Conservation (phyloP, 139 green algal species). For the Axilococcus clingmanii region DNA sequence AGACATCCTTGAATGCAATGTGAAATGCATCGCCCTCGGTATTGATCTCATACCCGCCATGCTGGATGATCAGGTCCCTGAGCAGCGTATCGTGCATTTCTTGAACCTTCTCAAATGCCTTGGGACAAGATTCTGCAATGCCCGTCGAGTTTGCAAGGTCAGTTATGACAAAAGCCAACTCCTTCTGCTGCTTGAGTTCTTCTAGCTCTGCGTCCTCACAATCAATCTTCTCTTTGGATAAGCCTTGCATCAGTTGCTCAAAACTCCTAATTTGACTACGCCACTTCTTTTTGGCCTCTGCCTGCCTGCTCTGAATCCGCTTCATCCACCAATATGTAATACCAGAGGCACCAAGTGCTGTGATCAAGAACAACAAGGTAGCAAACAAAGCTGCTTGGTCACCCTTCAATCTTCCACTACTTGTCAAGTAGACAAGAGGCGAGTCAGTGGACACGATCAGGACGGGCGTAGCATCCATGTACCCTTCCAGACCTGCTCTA, state of each 20-base stretch:
- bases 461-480: background rate
- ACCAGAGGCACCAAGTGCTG: background rate
- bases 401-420: background rate
- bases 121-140: conserved; percentile 32
- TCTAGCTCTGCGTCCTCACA: conserved; percentile 8
- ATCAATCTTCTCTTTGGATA: conserved; percentile 21
- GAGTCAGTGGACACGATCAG: background rate
- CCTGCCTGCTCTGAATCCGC: background rate
- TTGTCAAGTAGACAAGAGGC: background rate
- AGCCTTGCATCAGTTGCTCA: conserved; percentile 37
- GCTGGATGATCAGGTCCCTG: conserved; percentile 51
- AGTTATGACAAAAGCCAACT: conserved; percentile 61
- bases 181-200: conserved; percentile 20
- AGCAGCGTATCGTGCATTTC: conserved; percentile 71
- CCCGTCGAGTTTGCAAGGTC: conserved; percentile 49
- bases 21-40: conserved; percentile 72
- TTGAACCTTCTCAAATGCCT: conserved; percentile 48
- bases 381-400: background rate
- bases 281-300: conserved; percentile 15
- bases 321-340: conserved; percentile 10
- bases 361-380: background rate
- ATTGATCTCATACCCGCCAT: conserved; percentile 62
- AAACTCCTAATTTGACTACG: conserved; percentile 35
- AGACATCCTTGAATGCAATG: conserved; percentile 51
- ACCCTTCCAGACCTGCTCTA: conserved; percentile 25